phyloP scores from a whole-genome alignment of 306 rosid genomes.

The Pterocarpus santalinus region DNA sequence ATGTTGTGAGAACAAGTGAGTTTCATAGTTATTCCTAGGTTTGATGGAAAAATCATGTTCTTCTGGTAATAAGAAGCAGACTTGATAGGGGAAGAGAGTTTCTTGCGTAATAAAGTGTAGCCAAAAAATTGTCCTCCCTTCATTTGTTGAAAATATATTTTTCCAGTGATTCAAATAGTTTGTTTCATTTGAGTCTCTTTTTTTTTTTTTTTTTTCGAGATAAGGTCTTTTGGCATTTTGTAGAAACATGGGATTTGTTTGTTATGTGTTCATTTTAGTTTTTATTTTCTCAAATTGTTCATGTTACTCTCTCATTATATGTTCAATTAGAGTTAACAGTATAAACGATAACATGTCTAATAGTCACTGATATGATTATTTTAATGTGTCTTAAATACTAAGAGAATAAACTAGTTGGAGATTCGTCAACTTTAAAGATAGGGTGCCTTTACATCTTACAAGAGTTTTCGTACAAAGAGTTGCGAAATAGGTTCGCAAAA shows the following conservation, averaged over 20 bases:
- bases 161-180: background rate
- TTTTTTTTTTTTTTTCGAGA: background rate
- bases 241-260: background rate
- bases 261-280: background rate
- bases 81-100: background rate
- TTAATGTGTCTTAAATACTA: no score
- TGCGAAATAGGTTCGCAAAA: no score
- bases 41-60: constrained; percentile 31
- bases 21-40: background rate
- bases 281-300: no score
- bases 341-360: no score
- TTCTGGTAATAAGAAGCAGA: constrained; percentile 3
- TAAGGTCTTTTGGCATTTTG: background rate
- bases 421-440: no score
- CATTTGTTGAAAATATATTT: background rate
- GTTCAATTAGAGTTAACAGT: no score
- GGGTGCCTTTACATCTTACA: no score
- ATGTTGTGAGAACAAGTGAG: constrained; percentile 27
- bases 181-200: background rate
- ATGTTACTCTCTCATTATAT: no score
- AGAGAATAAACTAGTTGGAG: no score
- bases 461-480: no score
- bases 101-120: background rate
- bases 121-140: background rate
- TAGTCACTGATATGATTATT: no score